A percentile compares a stretch with the other conserved stretches of the same genome.
phyloP scores from a whole-genome alignment of 2,329 filamentous ascomycete genomes.

The Penicillium griseofulvum region DNA sequence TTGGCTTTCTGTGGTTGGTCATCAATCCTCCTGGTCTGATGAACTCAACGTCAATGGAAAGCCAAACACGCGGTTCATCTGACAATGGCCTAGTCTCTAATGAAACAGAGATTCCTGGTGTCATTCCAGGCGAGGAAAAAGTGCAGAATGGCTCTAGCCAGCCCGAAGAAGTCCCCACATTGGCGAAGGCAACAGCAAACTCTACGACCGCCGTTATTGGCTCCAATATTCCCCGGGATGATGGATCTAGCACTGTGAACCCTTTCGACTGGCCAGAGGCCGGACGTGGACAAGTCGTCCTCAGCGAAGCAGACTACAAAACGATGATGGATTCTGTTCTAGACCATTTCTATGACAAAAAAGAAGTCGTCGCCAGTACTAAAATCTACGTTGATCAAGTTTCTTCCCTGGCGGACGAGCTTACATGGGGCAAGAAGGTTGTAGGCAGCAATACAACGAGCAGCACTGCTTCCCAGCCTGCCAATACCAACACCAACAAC shows the following conservation, averaged over 20 bases:
- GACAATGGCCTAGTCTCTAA: background rate
- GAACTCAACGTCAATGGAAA: constrained; percentile 36
- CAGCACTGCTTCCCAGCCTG: background rate
- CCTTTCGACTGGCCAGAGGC: constrained; percentile 37
- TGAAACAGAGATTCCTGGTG: background rate
- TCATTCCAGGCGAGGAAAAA: background rate
- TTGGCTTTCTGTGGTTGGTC: constrained; percentile 93
- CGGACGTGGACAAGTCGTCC: constrained; percentile 35
- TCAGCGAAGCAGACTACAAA: constrained; percentile 43
- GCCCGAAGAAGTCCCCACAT: background rate
- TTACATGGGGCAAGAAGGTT: constrained; percentile 38
- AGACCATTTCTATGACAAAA: constrained; percentile 43
- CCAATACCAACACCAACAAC: constrained; percentile 21
- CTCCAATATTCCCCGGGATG: background rate
- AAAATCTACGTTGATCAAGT: constrained; percentile 44
- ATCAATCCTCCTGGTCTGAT: constrained; percentile 61
- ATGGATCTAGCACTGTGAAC: constrained; percentile 15
- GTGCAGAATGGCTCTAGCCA: background rate
- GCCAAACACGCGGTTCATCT: constrained; percentile 14
- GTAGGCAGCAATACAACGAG: constrained; percentile 26
- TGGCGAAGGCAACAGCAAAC: background rate
- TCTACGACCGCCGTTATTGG: background rate
- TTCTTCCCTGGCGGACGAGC: constrained; percentile 37
- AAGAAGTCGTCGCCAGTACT: constrained; percentile 40
- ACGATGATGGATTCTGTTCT: constrained; percentile 40